These are phyloP conservation scores for Globisporangium ultimum DNA, from an alignment of 352 stramenopile species.

Conservation along the genomic window DNA sequence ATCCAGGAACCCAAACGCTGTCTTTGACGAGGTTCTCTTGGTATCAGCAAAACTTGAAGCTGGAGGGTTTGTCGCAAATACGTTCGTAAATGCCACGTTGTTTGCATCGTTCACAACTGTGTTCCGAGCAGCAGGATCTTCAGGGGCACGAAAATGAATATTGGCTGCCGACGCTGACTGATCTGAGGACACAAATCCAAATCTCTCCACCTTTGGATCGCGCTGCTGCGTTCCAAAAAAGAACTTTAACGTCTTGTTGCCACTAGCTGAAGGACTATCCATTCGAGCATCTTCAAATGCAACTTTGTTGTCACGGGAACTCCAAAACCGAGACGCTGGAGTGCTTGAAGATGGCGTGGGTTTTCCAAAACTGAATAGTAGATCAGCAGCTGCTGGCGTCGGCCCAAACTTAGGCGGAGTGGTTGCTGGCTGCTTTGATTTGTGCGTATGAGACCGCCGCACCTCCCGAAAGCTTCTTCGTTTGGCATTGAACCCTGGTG, in stretches of 20 bases:
- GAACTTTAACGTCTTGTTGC: constrained; percentile 2
- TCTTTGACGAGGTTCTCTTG: background rate
- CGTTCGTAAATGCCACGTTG: constrained; percentile 4
- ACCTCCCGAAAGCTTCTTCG: too few species aligned
- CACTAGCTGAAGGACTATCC: constrained; percentile 1
- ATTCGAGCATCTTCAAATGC: constrained; percentile 6
- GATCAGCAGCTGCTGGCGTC: too few species aligned
- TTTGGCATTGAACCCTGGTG: too few species aligned
- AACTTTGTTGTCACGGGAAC: background rate
- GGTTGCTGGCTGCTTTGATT: too few species aligned
- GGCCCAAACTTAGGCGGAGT: too few species aligned
- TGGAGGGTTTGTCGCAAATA: constrained; percentile 1
- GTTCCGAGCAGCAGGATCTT: background rate
- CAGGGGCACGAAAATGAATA: too few species aligned
- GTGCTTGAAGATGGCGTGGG: background rate
- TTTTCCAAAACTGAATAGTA: constrained; percentile 2
- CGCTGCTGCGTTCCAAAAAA: background rate
- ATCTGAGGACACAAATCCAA: background rate
- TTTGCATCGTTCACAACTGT: constrained; percentile 9
- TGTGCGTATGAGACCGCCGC: too few species aligned
- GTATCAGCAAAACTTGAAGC: background rate
- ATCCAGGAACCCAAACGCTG: background rate
- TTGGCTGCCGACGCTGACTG: background rate
- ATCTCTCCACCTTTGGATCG: background rate
- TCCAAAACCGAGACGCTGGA: background rate